Evolutionary conservation across 306 rosid genomes (phyloP).

Genomic region (Notholithocarpus densiflorus): DNA sequence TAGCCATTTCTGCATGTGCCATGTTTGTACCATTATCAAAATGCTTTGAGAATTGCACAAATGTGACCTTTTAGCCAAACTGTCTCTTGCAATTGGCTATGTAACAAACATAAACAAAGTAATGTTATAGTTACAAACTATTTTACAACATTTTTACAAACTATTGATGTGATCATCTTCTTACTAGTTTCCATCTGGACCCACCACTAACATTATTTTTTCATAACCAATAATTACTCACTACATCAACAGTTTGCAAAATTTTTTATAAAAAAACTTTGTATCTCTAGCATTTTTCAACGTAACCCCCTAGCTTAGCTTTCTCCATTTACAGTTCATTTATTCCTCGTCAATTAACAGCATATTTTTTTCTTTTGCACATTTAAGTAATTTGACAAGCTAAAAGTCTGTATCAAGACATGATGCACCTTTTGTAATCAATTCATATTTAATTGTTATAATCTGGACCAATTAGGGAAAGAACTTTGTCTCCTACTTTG

Average conservation of each 20-base stretch:
- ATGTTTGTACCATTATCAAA: neutral
- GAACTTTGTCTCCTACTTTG: neutral
- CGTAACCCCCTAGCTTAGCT: neutral
- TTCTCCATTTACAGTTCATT: neutral
- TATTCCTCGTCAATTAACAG: neutral
- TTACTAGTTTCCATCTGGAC: too few relatives aligned
- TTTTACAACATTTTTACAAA: too few relatives aligned
- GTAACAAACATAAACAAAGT: neutral
- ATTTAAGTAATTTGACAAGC: neutral
- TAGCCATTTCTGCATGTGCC: constrained; percentile 28
- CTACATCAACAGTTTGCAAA: fast-evolving
- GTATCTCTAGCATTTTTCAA: too few relatives aligned
- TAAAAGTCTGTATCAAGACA: neutral
- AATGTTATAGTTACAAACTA: too few relatives aligned
- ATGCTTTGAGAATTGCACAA: neutral
- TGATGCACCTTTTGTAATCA: neutral
- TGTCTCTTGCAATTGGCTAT: neutral
- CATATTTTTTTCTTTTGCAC: too few relatives aligned
- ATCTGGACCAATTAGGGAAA: neutral
- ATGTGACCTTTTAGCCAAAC: neutral
- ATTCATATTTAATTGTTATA: neutral
- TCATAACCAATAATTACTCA: too few relatives aligned
- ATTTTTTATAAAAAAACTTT: too few relatives aligned
- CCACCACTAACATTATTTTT: too few relatives aligned
- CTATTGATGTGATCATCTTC: fast-evolving